Evolutionary conservation across 2,329 filamentous ascomycete genomes (phyloP).

Genomic region (Penicillium paneum): DNA sequence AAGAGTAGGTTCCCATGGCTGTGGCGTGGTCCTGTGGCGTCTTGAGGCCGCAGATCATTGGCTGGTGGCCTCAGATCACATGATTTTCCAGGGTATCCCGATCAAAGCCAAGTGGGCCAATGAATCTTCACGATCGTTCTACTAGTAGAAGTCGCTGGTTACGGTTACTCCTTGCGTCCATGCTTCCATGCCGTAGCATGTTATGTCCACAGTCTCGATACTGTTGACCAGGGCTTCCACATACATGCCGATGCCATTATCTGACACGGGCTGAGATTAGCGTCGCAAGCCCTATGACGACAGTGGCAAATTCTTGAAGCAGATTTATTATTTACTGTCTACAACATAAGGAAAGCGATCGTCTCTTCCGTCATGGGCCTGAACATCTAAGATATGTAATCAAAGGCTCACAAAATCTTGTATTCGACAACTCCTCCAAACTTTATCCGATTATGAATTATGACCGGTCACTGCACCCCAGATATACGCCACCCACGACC

Average conservation of each 20-base stretch:
- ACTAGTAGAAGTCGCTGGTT: not conserved
- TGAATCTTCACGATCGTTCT: not conserved
- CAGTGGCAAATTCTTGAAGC: conserved; percentile 2
- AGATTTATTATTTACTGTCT: not conserved
- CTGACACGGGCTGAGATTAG: not conserved
- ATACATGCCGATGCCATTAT: not conserved
- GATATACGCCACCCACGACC: conserved; percentile 54
- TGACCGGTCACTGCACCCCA: conserved; percentile 59
- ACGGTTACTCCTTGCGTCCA: not conserved
- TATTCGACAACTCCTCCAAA: not conserved
- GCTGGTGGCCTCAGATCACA: not conserved
- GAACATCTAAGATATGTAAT: not conserved
- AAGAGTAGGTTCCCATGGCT: not conserved
- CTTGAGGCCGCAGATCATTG: not conserved
- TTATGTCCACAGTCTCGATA: not conserved
- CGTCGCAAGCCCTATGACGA: conserved; percentile 1
- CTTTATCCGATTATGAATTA: conserved; percentile 29
- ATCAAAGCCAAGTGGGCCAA: not conserved
- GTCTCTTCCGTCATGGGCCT: not conserved
- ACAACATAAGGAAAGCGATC: not conserved
- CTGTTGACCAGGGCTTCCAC: not conserved
- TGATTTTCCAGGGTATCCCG: not conserved
- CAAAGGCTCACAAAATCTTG: not conserved
- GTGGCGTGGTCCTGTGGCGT: not conserved
- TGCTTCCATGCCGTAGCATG: not conserved